Conservation (phyloP, 768 basidiomycete species). For the Kwoniella bestiolae region DNA sequence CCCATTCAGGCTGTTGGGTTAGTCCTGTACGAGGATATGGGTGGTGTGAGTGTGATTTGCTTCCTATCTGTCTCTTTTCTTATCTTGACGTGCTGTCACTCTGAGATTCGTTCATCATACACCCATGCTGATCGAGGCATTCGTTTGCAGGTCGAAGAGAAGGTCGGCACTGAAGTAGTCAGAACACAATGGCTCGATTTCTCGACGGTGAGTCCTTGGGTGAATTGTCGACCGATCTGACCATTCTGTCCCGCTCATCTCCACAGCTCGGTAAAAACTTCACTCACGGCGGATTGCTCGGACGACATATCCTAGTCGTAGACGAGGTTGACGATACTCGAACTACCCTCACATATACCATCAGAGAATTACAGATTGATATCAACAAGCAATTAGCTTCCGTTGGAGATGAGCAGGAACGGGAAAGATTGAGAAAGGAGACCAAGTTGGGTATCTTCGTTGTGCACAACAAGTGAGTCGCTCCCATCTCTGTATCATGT, state of each 20-base stretch:
- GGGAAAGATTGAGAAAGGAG: conserved; percentile 71
- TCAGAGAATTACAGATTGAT: conserved; percentile 86
- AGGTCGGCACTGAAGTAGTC: conserved; percentile 69
- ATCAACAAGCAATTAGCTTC: conserved; percentile 65
- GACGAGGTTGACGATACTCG: conserved; percentile 61
- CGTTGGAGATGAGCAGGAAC: conserved; percentile 71
- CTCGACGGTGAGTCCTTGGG: conserved; percentile 51
- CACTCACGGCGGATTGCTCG: conserved; percentile 65
- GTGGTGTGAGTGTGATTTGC: conserved; percentile 63
- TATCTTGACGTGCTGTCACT: too few species aligned
- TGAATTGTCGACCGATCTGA: not conserved
- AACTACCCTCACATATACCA: conserved; percentile 89
- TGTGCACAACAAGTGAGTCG: conserved; percentile 60
- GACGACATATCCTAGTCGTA: conserved; percentile 79
- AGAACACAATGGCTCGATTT: conserved; percentile 89
- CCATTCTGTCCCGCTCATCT: too few species aligned
- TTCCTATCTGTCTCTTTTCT: too few species aligned
- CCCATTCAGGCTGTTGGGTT: conserved; percentile 96
- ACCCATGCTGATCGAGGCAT: not conserved
- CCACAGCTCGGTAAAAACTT: conserved; percentile 55
- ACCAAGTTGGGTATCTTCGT: conserved; percentile 93
- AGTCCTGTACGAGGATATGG: conserved; percentile 88
- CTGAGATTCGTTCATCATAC: too few species aligned
- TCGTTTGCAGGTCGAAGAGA: conserved; percentile 45
- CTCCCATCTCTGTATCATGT: too few species aligned